Base-by-base conservation (phyloP, 75 land plant species). In the Sequoiadendron giganteum region DNA sequence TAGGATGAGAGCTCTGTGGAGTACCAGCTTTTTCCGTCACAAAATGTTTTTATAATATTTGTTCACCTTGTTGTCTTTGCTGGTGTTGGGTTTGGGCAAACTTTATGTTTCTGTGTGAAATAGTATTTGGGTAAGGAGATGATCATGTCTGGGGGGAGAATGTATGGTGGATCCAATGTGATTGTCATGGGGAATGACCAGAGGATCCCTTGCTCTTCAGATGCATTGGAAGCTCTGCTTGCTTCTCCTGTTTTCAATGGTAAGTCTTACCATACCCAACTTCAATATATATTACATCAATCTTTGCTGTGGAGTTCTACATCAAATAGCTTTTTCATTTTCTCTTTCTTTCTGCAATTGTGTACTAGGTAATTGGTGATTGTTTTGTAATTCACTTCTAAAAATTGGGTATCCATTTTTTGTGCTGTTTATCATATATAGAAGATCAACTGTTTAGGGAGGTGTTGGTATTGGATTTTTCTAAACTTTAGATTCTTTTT, bases 1-100 rank as follows among this genome's bases (percentile, higher is more conserved):
- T 43, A n/a, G 84, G 32, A 82, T 45, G 49, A n/a, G 84, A 82
- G 84, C 49, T 43, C 32, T 82, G 5, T 45, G 49, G 79, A 88
- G 85, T 87, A 92, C 91, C 87, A 90, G 90, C 82, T 92, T 92
- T 82, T 92, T 92, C 65, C 93, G 93, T 83, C 93, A 92, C 55
- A 92, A 92, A 88, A 36, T 73, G 14, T 88, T 25, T 42, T 39
- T 56, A 52, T 88, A 61, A 19, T 36, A 48, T 16, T 13, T 34
- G 30, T 76, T 25, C 55, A 38, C 34, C 32, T 43, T 39, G 86
- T 42, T 43, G 7, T 79, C 36, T 39, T 39, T 55, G 10, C 43
- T 73, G 38, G 25, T 38, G 43, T 49, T 15, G 32, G 48, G 30
- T 42, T 43, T 73, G 85, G 25, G 39, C 83, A 54, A 70, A 56